These are phyloP conservation scores for Lentinus tigrinus DNA, from an alignment of 768 basidiomycete genomes.

Conservation along the genomic window DNA sequence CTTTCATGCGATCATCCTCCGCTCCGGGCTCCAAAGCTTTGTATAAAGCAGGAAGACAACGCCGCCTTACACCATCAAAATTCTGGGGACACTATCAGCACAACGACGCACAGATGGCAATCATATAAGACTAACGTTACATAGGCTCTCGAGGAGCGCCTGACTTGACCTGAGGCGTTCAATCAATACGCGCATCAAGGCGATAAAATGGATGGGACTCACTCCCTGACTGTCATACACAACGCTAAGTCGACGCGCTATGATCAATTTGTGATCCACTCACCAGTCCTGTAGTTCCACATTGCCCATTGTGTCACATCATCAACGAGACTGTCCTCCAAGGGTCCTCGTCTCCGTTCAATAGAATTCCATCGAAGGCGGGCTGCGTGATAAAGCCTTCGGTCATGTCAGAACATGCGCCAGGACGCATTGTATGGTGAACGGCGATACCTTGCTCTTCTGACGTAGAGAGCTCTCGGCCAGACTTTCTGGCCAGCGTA, in stretches of 20 bases:
- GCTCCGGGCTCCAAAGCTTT: slow-evolving; percentile 60
- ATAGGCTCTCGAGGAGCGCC: slow-evolving; percentile 37
- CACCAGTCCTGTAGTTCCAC: slow-evolving; percentile 67
- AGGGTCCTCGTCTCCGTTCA: slow-evolving; percentile 57
- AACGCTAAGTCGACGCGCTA: background rate
- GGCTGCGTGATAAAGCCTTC: slow-evolving; percentile 63
- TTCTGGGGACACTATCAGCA: slow-evolving; percentile 35
- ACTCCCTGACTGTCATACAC: slow-evolving; percentile 30
- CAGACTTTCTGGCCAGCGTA: slow-evolving; percentile 72
- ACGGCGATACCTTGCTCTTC: slow-evolving; percentile 53
- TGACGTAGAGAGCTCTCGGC: slow-evolving; percentile 71
- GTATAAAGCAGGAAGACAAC: slow-evolving; percentile 60
- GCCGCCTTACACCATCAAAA: slow-evolving; percentile 67
- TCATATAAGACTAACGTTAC: slow-evolving; percentile 39
- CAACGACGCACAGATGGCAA: background rate
- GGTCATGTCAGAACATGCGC: background rate
- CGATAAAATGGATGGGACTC: slow-evolving; percentile 6
- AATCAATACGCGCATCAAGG: background rate
- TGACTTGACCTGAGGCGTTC: slow-evolving; percentile 36
- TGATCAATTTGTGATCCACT: background rate
- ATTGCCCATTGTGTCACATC: slow-evolving; percentile 74
- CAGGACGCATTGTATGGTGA: background rate
- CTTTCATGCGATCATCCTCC: slow-evolving; percentile 92
- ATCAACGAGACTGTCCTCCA: slow-evolving; percentile 66
- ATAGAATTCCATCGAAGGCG: slow-evolving; percentile 71